These are phyloP conservation scores for Cyberlindnera mrakii DNA, from an alignment of 805 yeast species.

Conservation along the genomic window DNA sequence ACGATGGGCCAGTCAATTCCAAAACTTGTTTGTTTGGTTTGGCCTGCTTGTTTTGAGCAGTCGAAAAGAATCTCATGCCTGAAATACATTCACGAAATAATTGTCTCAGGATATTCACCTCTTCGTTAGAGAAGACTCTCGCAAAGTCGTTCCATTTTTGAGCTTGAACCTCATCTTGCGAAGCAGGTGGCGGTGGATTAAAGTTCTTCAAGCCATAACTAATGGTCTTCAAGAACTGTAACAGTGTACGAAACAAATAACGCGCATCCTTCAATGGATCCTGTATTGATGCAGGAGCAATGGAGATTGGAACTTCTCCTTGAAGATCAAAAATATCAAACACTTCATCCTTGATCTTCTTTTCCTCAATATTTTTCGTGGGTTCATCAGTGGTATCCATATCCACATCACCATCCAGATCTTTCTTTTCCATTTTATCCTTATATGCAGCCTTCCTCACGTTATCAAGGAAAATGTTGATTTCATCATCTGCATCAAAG, in stretches of 20 bases:
- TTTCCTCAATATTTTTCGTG: constrained; percentile 20
- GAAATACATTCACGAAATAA: constrained; percentile 80
- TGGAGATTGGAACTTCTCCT: constrained; percentile 50
- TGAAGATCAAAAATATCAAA: constrained; percentile 41
- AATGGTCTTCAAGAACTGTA: constrained; percentile 86
- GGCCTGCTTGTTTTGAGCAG: constrained; percentile 23
- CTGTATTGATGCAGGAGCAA: constrained; percentile 37
- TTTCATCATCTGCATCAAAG: constrained; percentile 33
- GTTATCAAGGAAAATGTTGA: constrained; percentile 25
- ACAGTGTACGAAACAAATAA: constrained; percentile 76
- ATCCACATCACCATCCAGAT: constrained; percentile 25
- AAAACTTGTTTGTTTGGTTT: constrained; percentile 20
- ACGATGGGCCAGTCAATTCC: constrained; percentile 63
- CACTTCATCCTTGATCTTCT: constrained; percentile 2
- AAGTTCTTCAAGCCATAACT: constrained; percentile 85
- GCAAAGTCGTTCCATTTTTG: constrained; percentile 82
- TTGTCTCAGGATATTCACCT: constrained; percentile 66
- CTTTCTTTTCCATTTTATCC: constrained; percentile 6
- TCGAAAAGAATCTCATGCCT: constrained; percentile 73
- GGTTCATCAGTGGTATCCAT: constrained; percentile 15
- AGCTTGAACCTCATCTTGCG: constrained; percentile 37
- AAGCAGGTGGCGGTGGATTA: constrained; percentile 70
- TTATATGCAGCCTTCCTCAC: constrained; percentile 14
- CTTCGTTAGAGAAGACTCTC: constrained; percentile 77
- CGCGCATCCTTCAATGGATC: constrained; percentile 86